phyloP scores from a whole-genome alignment of 176 grass and related monocot species.

The Ensete ventricosum region DNA sequence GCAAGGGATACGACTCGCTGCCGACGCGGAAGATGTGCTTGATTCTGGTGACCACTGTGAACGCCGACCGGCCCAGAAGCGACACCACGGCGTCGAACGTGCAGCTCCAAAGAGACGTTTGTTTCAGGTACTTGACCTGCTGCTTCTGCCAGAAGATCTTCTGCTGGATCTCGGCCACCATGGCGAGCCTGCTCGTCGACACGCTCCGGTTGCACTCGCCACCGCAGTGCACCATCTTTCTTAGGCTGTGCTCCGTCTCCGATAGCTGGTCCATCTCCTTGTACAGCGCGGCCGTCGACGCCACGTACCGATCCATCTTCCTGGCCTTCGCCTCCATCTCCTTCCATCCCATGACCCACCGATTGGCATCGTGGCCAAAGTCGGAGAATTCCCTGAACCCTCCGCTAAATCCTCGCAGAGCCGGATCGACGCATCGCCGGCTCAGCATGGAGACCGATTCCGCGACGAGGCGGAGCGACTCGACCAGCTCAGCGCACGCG shows the following conservation, averaged over 20 bases:
- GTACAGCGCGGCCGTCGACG: slow-evolving; percentile 34
- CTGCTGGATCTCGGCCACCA: slow-evolving; percentile 61
- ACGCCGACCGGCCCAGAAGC: slow-evolving; percentile 36
- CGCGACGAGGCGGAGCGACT: slow-evolving; percentile 39
- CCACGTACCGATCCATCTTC: slow-evolving; percentile 55
- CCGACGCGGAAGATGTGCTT: slow-evolving; percentile 51
- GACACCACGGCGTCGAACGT: slow-evolving; percentile 53
- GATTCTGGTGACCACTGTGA: slow-evolving; percentile 60
- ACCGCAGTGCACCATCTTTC: slow-evolving; percentile 43
- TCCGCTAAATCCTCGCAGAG: slow-evolving; percentile 31
- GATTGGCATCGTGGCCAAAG: slow-evolving; percentile 39
- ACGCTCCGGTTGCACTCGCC: slow-evolving; percentile 14
- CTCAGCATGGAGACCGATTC: slow-evolving; percentile 35
- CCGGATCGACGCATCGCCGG: slow-evolving; percentile 44
- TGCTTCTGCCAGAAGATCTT: slow-evolving; percentile 64
- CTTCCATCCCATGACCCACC: slow-evolving; percentile 51
- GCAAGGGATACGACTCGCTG: slow-evolving; percentile 13
- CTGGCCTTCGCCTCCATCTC: slow-evolving; percentile 58
- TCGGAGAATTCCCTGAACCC: slow-evolving; percentile 49
- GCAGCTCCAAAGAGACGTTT: slow-evolving; percentile 62
- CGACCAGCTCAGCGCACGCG: slow-evolving; percentile 60
- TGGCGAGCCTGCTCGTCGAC: slow-evolving; percentile 48
- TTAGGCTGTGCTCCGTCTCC: slow-evolving; percentile 51
- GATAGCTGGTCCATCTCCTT: slow-evolving; percentile 65
- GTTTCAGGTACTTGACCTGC: slow-evolving; percentile 74